A percentile compares a stretch with the other conserved stretches of the same genome.
Conservation (phyloP, 768 basidiomycete genomes). For the Tricholomella constricta region DNA sequence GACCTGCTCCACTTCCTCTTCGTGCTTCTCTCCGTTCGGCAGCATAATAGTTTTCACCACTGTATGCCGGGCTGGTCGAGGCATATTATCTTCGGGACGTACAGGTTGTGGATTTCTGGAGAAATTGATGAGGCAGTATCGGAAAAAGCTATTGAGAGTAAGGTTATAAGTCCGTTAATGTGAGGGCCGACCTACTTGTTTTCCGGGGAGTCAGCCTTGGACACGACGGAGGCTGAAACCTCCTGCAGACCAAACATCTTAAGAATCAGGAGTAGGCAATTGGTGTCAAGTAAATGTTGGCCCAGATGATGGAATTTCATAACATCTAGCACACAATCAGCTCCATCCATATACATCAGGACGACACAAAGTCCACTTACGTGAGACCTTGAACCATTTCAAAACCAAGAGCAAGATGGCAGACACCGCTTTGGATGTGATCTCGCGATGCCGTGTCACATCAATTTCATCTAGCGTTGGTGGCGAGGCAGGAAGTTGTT, state of each 20-base stretch:
- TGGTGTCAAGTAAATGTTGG: slow-evolving; percentile 93
- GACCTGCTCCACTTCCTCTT: slow-evolving; percentile 90
- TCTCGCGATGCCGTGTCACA: slow-evolving; percentile 92
- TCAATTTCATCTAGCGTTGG: slow-evolving; percentile 90
- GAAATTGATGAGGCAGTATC: slow-evolving; percentile 82
- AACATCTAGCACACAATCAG: slow-evolving; percentile 57
- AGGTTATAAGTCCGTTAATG: slow-evolving; percentile 4
- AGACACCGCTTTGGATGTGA: slow-evolving; percentile 96
- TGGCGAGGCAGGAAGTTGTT: slow-evolving; percentile 63
- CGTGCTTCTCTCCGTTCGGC: slow-evolving; percentile 73
- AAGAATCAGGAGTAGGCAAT: slow-evolving; percentile 88
- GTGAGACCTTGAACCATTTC: slow-evolving; percentile 99
- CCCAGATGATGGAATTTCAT: slow-evolving; percentile 99
- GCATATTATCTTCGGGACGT: slow-evolving; percentile 66
- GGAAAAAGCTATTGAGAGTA: slow-evolving; percentile 78
- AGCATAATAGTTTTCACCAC: slow-evolving; percentile 56
- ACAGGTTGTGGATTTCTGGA: slow-evolving; percentile 62
- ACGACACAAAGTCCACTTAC: slow-evolving; percentile 49
- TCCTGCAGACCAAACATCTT: slow-evolving; percentile 99
- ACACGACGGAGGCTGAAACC: slow-evolving; percentile 78
- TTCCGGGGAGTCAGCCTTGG: slow-evolving; percentile 85
- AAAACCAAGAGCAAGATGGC: slow-evolving; percentile 87
- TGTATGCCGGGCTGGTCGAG: slow-evolving; percentile 59
- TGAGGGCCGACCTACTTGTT: slow-evolving; percentile 59
- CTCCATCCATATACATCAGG: neutral